phyloP scores from a whole-genome alignment of 495 filamentous ascomycete genomes.

The Chaetomium cochliodes region DNA sequence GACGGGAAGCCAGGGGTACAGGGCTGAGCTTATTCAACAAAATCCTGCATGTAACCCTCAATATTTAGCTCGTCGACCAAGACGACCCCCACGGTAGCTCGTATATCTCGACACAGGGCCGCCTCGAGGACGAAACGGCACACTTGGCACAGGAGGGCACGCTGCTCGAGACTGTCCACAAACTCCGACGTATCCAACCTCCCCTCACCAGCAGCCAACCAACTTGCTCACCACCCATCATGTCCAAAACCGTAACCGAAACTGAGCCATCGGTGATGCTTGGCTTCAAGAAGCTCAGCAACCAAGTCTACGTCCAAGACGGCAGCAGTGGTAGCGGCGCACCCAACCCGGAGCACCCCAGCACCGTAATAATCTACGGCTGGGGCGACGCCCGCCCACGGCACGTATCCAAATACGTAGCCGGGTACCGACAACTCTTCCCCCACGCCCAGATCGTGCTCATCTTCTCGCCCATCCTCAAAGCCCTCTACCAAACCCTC shows the following conservation, averaged over 20 bases:
- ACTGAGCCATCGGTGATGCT: slow-evolving; percentile 22
- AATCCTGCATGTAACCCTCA: not conserved
- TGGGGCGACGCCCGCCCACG: slow-evolving; percentile 57
- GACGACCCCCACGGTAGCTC: not conserved
- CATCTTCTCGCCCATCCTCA: slow-evolving; percentile 49
- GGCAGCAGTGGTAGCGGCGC: slow-evolving; percentile 12
- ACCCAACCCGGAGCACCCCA: slow-evolving; percentile 28
- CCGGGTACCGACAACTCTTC: slow-evolving; percentile 52
- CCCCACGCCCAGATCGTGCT: slow-evolving; percentile 48
- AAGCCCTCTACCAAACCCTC: slow-evolving; percentile 44
- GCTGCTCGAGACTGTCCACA: not conserved
- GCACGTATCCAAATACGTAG: slow-evolving; percentile 54
- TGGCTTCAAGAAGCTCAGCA: slow-evolving; percentile 41
- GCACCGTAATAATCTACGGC: slow-evolving; percentile 48
- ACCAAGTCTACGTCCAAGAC: slow-evolving; percentile 40
- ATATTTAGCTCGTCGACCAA: not conserved
- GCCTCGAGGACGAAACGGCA: not conserved
- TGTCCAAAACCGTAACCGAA: slow-evolving; percentile 11
- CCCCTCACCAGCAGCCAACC: no score
- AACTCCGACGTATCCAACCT: not conserved
- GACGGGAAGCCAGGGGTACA: not conserved
- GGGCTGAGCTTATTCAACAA: slow-evolving; percentile 9
- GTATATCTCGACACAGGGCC: not conserved
- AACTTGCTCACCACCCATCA: not conserved
- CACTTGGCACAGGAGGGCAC: not conserved